Evolutionary conservation across 352 stramenopile genomes (phyloP), one percentile per base, ranked within the genome.

Genomic region (Pythium pectinolyticum): DNA sequence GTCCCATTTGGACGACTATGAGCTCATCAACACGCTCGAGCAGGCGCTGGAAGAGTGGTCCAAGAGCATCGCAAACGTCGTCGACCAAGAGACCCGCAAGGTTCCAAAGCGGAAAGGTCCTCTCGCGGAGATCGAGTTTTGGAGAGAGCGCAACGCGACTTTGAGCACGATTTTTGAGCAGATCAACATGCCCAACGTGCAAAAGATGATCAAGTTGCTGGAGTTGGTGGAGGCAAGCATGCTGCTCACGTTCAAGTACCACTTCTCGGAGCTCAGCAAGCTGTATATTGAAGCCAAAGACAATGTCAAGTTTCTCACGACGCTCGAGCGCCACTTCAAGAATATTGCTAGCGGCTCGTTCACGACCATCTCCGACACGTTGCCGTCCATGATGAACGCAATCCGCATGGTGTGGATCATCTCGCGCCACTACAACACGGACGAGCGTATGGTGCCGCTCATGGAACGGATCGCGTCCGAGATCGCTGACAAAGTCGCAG

Each of bases 381-480:
- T 99, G 8, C 91, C 87, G 22, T 97, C 90, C 3, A 98, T 99
- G 95, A 97, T 99, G 87, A 98, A 97, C 59, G 92, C 92, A 1
- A 96, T 99, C 43, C 87, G 90, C 3, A 98, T 98, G 94, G 93
- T 99, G 12, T 99, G 96, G 96, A 98, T 98, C 65, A 98, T 99
- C 49, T 98, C 95, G 24, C 74, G 96, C 0, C 94, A 99, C 63
- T 99, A 98, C 78, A 99, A 99, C 65, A 98, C 91, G n/a, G 96
- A 99, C 53, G 92, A 98, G 60, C 82, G 94, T 5, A 98, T 99
- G 91, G 88, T 98, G 39, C 93, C 93, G 14, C 78, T 99, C 12
- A 98, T 99, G 94, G 94, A 98, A 72, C 81, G 94, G 8, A 98
- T 99, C 47, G 96, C 91, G 2, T 92, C 78, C 2, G 90, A 98